Conservation (phyloP, 306 rosid species). For the Crataegus laevigata region DNA sequence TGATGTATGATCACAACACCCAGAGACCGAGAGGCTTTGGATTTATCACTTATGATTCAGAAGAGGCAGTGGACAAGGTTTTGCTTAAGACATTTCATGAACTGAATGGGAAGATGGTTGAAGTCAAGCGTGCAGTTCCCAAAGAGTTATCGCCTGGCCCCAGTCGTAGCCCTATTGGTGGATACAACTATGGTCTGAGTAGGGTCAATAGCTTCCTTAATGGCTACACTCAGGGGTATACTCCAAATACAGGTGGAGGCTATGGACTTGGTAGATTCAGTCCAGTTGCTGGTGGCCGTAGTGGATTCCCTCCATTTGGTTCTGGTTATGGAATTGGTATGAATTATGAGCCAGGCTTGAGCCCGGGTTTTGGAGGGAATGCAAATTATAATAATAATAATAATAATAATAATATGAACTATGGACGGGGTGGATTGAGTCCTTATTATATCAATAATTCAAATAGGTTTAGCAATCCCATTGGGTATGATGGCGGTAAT, state of each 20-base stretch:
- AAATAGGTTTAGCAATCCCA: conserved; percentile 55
- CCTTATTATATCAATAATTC: conserved; percentile 61
- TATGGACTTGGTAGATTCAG: conserved; percentile 78
- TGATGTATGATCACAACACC: conserved; percentile 95
- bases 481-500: conserved; percentile 58
- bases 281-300: conserved; percentile 61
- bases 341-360: conserved; percentile 71
- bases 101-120: conserved; percentile 85
- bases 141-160: conserved; percentile 83
- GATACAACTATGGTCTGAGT: conserved; percentile 57
- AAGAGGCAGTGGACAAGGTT: conserved; percentile 84
- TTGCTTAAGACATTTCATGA: conserved; percentile 78
- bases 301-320: conserved; percentile 62
- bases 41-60: conserved; percentile 84
- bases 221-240: conserved; percentile 71
- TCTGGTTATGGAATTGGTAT: conserved; percentile 74
- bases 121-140: conserved; percentile 93
- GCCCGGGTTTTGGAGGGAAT: conserved; percentile 61
- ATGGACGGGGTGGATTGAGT: conserved; percentile 54
- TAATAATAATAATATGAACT: conserved; percentile 51
- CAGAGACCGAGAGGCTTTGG: conserved; percentile 96
- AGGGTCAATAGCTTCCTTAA: conserved; percentile 69
- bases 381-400: conserved; percentile 48
- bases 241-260: conserved; percentile 60
- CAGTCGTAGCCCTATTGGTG: conserved; percentile 66